Evolutionary conservation across 305 asterid genomes (phyloP).

Genomic region (Fraxinus dipetala): DNA sequence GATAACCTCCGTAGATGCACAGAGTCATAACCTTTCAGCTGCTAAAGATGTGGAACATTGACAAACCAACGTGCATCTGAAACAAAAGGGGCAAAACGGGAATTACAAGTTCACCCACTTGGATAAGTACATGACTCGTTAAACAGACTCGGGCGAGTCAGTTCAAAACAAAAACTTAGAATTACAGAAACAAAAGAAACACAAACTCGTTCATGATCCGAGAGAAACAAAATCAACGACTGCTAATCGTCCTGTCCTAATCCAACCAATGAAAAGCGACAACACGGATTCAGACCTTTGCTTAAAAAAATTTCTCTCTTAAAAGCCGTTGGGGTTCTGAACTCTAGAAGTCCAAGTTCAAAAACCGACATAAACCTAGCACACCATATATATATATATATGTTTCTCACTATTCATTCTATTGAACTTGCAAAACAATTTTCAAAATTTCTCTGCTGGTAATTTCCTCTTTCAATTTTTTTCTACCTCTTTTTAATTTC

Average conservation of each 20-base stretch:
- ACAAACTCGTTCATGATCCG: constrained; percentile 46
- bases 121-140: constrained; percentile 2
- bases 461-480: not conserved
- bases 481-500: not conserved
- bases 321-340: constrained; percentile 29
- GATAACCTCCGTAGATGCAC: too few species aligned
- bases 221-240: constrained; percentile 23
- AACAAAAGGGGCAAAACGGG: not conserved
- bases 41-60: too few species aligned
- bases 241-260: constrained; percentile 11
- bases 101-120: not conserved
- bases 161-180: not conserved
- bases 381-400: not conserved
- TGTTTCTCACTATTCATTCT: not conserved
- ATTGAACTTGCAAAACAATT: not conserved
- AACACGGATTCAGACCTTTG: constrained; percentile 29
- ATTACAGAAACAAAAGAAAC: constrained; percentile 40
- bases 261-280: constrained; percentile 17
- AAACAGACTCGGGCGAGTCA: constrained; percentile 29
- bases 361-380: constrained; percentile 12
- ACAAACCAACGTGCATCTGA: not conserved
- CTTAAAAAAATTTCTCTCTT: not conserved
- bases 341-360: constrained; percentile 25
- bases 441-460: not conserved
- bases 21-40: too few species aligned